phyloP scores from a whole-genome alignment of 352 stramenopile genomes.

The Phytophthora europaea region DNA sequence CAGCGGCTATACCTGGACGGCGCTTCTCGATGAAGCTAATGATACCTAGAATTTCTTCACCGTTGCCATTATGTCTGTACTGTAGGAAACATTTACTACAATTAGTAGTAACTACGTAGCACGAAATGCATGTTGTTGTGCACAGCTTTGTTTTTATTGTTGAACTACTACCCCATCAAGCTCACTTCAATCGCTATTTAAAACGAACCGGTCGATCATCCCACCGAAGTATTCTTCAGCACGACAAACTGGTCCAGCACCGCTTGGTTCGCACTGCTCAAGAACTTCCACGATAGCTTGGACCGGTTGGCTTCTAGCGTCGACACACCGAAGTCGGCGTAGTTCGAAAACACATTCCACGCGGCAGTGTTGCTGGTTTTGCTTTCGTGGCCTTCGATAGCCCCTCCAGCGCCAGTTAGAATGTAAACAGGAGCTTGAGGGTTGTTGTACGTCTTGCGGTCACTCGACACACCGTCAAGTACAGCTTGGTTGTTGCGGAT shows the following conservation, averaged over 20 bases:
- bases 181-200: no score
- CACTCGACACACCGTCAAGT: constrained; percentile 33
- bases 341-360: constrained; percentile 44
- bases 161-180: no score
- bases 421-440: constrained; percentile 49
- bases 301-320: constrained; percentile 33
- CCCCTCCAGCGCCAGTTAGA: constrained; percentile 34
- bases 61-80: no score
- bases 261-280: constrained; percentile 25
- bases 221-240: constrained; percentile 23
- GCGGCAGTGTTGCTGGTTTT: constrained; percentile 15
- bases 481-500: constrained; percentile 30
- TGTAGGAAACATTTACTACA: no score
- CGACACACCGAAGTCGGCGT: constrained; percentile 39
- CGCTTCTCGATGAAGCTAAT: no score
- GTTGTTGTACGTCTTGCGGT: constrained; percentile 41
- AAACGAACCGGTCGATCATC: background rate
- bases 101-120: background rate
- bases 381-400: constrained; percentile 34
- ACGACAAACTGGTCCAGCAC: constrained; percentile 45
- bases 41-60: no score
- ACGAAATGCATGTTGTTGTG: background rate
- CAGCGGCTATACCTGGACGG: no score
- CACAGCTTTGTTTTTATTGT: no score
- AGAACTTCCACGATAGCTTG: constrained; percentile 43